These are phyloP conservation scores for Westerdykella aurantiaca DNA, from an alignment of 2,329 filamentous ascomycete genomes.

Conservation along the genomic window DNA sequence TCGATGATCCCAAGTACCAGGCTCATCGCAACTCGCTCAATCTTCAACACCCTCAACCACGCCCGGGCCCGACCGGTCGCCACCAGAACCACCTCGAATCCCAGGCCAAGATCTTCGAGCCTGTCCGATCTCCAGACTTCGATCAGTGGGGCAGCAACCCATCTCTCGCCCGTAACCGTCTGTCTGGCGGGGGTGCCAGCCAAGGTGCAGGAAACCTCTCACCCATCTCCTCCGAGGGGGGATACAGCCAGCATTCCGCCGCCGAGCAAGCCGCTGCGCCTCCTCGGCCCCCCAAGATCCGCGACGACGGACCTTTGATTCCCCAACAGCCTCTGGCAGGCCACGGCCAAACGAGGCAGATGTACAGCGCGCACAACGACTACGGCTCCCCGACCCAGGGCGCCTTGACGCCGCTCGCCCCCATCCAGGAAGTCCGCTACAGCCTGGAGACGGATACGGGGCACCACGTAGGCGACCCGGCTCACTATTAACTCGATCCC, in stretches of 20 bases:
- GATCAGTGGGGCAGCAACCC: constrained; percentile 47
- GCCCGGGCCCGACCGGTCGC: constrained; percentile 65
- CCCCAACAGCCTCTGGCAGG: constrained; percentile 39
- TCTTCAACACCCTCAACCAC: constrained; percentile 72
- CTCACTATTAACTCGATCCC: not conserved
- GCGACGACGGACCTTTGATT: constrained; percentile 55
- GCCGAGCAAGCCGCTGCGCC: constrained; percentile 34
- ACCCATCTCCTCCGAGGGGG: constrained; percentile 36
- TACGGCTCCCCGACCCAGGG: constrained; percentile 27
- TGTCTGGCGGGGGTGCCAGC: constrained; percentile 30
- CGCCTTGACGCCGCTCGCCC: constrained; percentile 40
- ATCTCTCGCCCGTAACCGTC: constrained; percentile 36
- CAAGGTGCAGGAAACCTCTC: constrained; percentile 31
- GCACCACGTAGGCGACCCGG: constrained; percentile 8
- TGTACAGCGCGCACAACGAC: constrained; percentile 35
- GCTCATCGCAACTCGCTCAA: constrained; percentile 76
- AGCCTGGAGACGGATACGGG: constrained; percentile 44
- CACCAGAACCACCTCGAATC: constrained; percentile 69
- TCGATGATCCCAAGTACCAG: constrained; percentile 70
- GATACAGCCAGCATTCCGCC: constrained; percentile 36
- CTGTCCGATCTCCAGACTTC: constrained; percentile 35
- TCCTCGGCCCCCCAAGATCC: constrained; percentile 49
- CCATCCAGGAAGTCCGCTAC: constrained; percentile 49
- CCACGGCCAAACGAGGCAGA: constrained; percentile 35
- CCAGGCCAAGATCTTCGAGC: constrained; percentile 63